Conservation (phyloP, 2,329 filamentous ascomycete species). For the Pseudocercospora cruenta region DNA sequence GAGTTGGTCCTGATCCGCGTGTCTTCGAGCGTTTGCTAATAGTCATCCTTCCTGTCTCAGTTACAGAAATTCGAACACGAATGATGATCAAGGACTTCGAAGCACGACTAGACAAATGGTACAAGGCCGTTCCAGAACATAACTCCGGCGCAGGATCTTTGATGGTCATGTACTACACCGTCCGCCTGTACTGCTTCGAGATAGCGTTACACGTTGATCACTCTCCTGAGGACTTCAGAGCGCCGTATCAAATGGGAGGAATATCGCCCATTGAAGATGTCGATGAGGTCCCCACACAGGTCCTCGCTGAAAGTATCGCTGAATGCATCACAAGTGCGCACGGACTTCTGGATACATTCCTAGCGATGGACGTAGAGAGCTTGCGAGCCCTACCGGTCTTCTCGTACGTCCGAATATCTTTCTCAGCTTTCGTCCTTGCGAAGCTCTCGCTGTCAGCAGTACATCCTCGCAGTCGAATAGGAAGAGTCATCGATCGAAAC, state of each 20-base stretch:
- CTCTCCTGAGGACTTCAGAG: slow-evolving; percentile 56
- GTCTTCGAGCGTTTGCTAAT: not conserved
- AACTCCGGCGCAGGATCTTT: slow-evolving; percentile 57
- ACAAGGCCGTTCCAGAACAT: slow-evolving; percentile 51
- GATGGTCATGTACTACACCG: slow-evolving; percentile 64
- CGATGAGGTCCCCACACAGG: slow-evolving; percentile 48
- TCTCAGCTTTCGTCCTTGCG: slow-evolving; percentile 71
- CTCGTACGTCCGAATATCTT: slow-evolving; percentile 71
- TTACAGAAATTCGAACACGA: slow-evolving; percentile 67
- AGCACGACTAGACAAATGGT: slow-evolving; percentile 65
- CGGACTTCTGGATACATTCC: slow-evolving; percentile 66
- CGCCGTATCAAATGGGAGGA: slow-evolving; percentile 52
- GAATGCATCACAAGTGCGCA: slow-evolving; percentile 70
- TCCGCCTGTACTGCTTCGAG: slow-evolving; percentile 76
- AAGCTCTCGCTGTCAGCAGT: slow-evolving; percentile 73
- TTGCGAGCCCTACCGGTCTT: slow-evolving; percentile 71
- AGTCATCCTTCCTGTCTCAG: not conserved
- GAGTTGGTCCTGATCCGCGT: not conserved
- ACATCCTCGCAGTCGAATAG: slow-evolving; percentile 66
- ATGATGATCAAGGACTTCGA: slow-evolving; percentile 68
- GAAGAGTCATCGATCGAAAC: slow-evolving; percentile 69
- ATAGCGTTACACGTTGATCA: slow-evolving; percentile 70
- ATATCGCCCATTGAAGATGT: slow-evolving; percentile 41
- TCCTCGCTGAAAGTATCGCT: slow-evolving; percentile 68
- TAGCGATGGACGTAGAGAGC: slow-evolving; percentile 61